Evolutionary conservation across 257 asterid species (phyloP).

Genomic region (Scutellaria baicalensis): DNA sequence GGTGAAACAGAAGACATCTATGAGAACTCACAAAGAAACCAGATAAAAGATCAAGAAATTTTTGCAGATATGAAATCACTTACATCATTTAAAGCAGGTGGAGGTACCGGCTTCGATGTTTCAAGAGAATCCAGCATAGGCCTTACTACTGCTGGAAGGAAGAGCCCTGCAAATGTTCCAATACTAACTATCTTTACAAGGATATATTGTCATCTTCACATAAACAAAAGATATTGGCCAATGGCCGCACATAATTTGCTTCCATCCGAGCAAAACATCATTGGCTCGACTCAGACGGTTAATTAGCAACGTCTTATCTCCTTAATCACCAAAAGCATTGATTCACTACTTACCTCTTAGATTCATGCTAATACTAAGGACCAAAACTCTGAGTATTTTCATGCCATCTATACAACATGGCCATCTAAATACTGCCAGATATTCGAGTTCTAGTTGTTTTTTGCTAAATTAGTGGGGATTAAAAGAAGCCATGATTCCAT

Average conservation of each 20-base stretch:
- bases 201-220: neutral
- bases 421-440: neutral
- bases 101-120: slow-evolving; percentile 71
- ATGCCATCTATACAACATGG: neutral
- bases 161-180: slow-evolving; percentile 54
- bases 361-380: neutral
- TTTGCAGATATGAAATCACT: slow-evolving; percentile 24
- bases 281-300: neutral
- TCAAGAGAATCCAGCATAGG: slow-evolving; percentile 86
- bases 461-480: neutral
- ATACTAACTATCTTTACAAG: slow-evolving; percentile 12
- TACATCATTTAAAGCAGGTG: slow-evolving; percentile 65
- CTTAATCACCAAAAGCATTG: neutral
- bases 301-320: neutral
- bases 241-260: neutral
- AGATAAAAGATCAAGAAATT: neutral
- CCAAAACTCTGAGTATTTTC: neutral
- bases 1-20: too few species aligned
- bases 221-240: neutral
- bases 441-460: neutral
- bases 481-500: neutral
- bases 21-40: neutral
- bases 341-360: neutral
- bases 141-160: slow-evolving; percentile 95
- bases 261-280: neutral